A percentile compares a stretch with the other conserved stretches of the same genome.
These are phyloP conservation scores for Oryza meyeriana DNA, from an alignment of 176 grass and related monocot species.

Conservation along the genomic window DNA sequence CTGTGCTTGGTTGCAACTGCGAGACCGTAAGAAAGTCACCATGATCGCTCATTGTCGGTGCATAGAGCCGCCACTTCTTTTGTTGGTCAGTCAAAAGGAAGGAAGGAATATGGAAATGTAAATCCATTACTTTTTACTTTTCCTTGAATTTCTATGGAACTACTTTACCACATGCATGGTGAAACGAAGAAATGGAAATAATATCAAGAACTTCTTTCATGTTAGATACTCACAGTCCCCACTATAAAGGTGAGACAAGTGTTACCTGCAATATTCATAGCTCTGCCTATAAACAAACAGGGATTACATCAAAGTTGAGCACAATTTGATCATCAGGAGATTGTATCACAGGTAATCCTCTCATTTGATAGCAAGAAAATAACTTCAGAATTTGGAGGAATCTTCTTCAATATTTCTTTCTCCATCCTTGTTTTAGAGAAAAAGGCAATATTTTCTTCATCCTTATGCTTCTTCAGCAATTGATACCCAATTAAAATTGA, in stretches of 20 bases:
- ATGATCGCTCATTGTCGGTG: neutral
- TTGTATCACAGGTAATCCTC: neutral
- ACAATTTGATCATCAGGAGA: neutral
- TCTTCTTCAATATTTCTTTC: neutral
- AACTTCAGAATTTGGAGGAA: slow-evolving; percentile 1
- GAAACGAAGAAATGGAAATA: neutral
- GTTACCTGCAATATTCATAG: slow-evolving; percentile 2
- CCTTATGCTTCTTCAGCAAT: neutral
- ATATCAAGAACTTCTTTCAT: neutral
- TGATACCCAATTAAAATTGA: slow-evolving; percentile 1
- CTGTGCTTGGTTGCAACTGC: neutral
- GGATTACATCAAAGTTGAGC: neutral
- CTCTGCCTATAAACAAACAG: neutral
- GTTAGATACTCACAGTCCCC: neutral
- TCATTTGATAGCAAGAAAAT: neutral
- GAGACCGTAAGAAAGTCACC: neutral
- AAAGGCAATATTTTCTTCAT: neutral
- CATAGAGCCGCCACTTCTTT: neutral
- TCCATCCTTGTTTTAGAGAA: neutral
- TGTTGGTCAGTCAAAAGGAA: neutral
- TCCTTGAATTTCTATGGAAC: neutral
- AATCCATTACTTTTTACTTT: neutral
- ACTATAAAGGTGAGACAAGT: neutral
- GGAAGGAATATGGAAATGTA: neutral
- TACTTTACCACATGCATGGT: neutral